phyloP scores from a whole-genome alignment of 805 yeast genomes.

The Barnettozyma vustinii region DNA sequence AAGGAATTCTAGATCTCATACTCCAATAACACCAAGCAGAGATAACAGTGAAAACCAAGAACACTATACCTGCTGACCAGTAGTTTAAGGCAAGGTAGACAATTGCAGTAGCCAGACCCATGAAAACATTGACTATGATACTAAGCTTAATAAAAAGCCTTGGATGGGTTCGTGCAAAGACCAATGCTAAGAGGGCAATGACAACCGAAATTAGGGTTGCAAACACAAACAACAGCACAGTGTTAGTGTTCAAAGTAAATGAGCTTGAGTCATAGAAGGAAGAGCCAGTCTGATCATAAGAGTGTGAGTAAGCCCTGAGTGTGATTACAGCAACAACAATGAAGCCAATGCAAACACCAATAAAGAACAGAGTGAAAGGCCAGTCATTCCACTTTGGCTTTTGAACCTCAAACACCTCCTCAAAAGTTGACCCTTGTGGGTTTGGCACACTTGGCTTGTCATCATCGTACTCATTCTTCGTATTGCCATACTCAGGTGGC shows the following conservation, averaged over 20 bases:
- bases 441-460: conserved; percentile 33
- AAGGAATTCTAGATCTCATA: conserved; percentile 65
- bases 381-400: conserved; percentile 67
- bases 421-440: conserved; percentile 44
- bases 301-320: conserved; percentile 54
- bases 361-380: conserved; percentile 55
- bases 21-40: conserved; percentile 71
- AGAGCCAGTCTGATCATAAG: conserved; percentile 51
- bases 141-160: conserved; percentile 63
- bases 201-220: conserved; percentile 55
- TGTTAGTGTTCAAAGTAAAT: conserved; percentile 69
- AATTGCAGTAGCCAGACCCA: conserved; percentile 74
- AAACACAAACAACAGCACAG: conserved; percentile 65
- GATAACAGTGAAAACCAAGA: conserved; percentile 56
- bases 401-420: conserved; percentile 61
- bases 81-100: conserved; percentile 62
- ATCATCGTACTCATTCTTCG: conserved; percentile 12
- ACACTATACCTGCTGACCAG: conserved; percentile 78
- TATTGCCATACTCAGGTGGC: conserved; percentile 6
- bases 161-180: conserved; percentile 61
- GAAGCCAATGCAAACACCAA: conserved; percentile 55
- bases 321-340: conserved; percentile 65
- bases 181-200: conserved; percentile 49
- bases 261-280: conserved; percentile 51
- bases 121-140: conserved; percentile 55